phyloP scores from a whole-genome alignment of 1,139 yeast genomes.

The Fermentozyma sake region DNA sequence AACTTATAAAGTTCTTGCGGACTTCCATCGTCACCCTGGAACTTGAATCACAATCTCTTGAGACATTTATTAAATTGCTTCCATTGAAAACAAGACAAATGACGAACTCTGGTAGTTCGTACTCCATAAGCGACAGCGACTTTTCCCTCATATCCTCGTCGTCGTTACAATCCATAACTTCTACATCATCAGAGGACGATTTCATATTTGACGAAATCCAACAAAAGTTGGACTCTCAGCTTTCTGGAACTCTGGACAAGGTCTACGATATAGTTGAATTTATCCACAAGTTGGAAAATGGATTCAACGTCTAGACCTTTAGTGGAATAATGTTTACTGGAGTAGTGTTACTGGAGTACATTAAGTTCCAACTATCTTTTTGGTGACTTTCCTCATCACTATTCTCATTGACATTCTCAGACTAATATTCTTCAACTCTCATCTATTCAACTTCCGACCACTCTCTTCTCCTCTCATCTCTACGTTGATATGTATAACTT shows the following conservation, averaged over 20 bases:
- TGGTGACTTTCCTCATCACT: no score
- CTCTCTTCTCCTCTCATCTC: no score
- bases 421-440: no score
- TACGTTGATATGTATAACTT: no score
- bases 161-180: conserved; percentile 5
- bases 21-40: conserved; percentile 7
- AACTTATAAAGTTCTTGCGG: conserved; percentile 9
- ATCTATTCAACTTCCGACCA: no score
- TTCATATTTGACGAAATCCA: conserved; percentile 24
- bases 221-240: conserved; percentile 18
- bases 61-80: conserved; percentile 11
- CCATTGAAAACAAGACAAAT: conserved; percentile 8
- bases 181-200: conserved; percentile 9
- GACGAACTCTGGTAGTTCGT: conserved; percentile 5
- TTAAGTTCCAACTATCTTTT: no score
- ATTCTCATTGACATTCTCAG: no score
- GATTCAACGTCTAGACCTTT: conserved; percentile 18
- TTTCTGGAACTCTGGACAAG: conserved; percentile 19
- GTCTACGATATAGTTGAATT: conserved; percentile 25
- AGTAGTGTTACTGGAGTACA: no score
- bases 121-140: conserved; percentile 8
- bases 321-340: no score
- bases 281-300: conserved; percentile 19
- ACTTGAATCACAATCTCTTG: conserved; percentile 7
- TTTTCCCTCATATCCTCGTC: conserved; percentile 7